Base-by-base conservation (phyloP, 2,329 filamentous ascomycete species). In the Epichloe brachyelytri region DNA sequence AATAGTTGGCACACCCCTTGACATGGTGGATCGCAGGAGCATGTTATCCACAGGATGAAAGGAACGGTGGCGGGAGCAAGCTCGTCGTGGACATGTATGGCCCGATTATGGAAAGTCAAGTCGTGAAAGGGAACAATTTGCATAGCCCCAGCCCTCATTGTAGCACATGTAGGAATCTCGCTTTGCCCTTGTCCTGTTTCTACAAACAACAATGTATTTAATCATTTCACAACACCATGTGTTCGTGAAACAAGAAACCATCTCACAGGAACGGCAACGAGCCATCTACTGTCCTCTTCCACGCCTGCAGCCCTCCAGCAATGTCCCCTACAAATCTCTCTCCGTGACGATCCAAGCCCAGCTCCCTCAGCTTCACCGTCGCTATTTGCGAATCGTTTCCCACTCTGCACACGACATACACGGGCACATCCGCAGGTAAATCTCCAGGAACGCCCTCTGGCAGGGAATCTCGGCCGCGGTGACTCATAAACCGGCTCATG, bases 321-420 rank as follows among this genome's bases (percentile, higher is more conserved):
- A 93, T 80, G 62, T 93, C 86, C 11, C 79, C 79, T 43, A 91
- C 78, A 56, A 76, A 79, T 11, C 80, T 73, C 44, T 70, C 66
- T 0, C 78, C 77, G 1, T 67, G 65, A n/a, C 62, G 60, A 34
- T 73, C 77, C 2, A 82, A 57, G 0, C 79, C 79, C 43, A 80
- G 60, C 14, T 83, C 77, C 59, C 83, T 83, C 51, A 91, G 69
- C 58, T 79, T 82, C 57, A 71, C 76, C 0, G 81, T 76, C 1
- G 82, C 81, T 19, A 88, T 58, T 61, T 91, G 87, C 11, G 86
- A 90, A 63, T 93, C 86, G 55, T 90, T 87, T 0, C 87, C 87
- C 1, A 85, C 72, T 33, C 86, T 74, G 57, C 87, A 93, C 0
- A 93, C 74, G 0, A 88, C 69, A 53, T 85, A 86, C 20, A 93